phyloP scores from a whole-genome alignment of 129 eudicot genomes.

The Oenanthe sinensis region DNA sequence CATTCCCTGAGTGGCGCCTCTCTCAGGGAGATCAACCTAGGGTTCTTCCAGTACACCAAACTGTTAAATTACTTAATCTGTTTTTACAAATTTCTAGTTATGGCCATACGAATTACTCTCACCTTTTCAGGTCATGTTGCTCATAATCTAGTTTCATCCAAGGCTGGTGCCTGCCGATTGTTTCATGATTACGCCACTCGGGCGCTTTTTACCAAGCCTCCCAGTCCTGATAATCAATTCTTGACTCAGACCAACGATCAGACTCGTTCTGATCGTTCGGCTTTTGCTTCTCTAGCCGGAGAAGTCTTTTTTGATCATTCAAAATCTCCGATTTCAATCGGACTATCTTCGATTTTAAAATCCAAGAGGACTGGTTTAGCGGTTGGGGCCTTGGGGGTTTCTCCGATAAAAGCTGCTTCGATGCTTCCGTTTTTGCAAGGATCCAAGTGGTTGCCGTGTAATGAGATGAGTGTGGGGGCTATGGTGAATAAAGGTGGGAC shows the following conservation, averaged over 20 bases:
- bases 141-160: slow-evolving; percentile 44
- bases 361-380: slow-evolving; percentile 22
- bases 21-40: neutral
- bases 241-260: neutral
- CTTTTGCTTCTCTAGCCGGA: slow-evolving; percentile 25
- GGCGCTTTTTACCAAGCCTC: slow-evolving; percentile 25
- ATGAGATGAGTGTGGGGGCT: slow-evolving; percentile 7
- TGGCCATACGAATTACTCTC: slow-evolving; percentile 80
- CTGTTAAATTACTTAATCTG: slow-evolving; percentile 36
- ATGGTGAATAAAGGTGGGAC: slow-evolving; percentile 76
- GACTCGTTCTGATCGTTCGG: neutral
- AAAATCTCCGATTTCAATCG: slow-evolving; percentile 33
- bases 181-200: slow-evolving; percentile 42
- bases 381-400: slow-evolving; percentile 41
- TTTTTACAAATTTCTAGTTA: slow-evolving; percentile 28
- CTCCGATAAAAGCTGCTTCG: slow-evolving; percentile 49
- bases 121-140: slow-evolving; percentile 61
- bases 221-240: neutral
- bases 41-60: neutral
- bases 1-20: neutral
- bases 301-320: slow-evolving; percentile 34
- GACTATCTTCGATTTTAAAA: slow-evolving; percentile 40
- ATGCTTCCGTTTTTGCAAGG: slow-evolving; percentile 52
- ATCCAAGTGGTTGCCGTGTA: slow-evolving; percentile 75
- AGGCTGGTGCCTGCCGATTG: slow-evolving; percentile 27